Base-by-base conservation (phyloP, 108 stramenopile species). In the Epipyxis sp. region DNA sequence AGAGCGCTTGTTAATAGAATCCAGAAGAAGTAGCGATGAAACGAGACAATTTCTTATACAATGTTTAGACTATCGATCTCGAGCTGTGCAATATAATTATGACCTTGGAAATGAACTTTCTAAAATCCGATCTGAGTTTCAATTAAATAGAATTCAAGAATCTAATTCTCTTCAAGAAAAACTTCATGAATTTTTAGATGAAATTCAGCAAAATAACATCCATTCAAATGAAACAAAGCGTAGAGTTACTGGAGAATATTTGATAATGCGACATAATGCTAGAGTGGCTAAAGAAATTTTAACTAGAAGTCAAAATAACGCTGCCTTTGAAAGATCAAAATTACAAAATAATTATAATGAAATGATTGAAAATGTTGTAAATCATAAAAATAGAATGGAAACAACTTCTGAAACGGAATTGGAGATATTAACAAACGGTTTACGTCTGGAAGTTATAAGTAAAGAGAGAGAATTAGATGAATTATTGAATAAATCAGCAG, bases 281-380 rank as follows among this genome's bases (percentile, higher is more conserved):
- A 29, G 6, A 3, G 61, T 65, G 6, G 61, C 61, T 10, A 25
- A 65, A 37, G 61, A 65, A 37, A 65, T 65, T 65, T 37, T 65
- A 29, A 16, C 3, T 10, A 29, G 61, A 29, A 65, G 35, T 37
- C 61, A 65, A 65, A 13, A 13, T 6, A 32, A 65, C 25, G 61
- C 61, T 10, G 6, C 6, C 6, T 13, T 13, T 6, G 61, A 16
- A 37, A 16, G 61, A 6, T 37, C 27, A 6, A 32, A 65, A 37
- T 37, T 65, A 37, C 61, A 65, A 37, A 10, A 35, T 37, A 13
- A 25, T 29, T 32, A 32, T 10, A 16, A 65, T 10, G 6, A 25
- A 6, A 13, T 65, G 3, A 3, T 37, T 29, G 35, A 3, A 6
- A 32, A 3, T 13, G 61, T 32, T 37, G 35, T 13, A 10, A 32